Conservation (phyloP, 306 rosid species). For the Quercus aquifolioides region DNA sequence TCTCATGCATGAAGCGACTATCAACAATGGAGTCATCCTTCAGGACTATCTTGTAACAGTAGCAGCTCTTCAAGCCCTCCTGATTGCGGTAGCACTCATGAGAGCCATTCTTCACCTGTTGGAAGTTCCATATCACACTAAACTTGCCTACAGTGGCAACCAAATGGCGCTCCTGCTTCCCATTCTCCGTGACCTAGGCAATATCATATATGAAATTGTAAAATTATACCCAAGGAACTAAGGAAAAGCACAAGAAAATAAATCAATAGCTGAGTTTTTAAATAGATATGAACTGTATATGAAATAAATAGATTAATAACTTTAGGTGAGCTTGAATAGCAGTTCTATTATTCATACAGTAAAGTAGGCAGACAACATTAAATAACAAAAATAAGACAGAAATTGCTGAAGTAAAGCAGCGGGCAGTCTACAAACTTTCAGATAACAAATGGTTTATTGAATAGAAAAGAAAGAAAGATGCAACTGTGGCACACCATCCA, state of each 20-base stretch:
- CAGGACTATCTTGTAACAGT: conserved; percentile 91
- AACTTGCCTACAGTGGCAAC: conserved; percentile 98
- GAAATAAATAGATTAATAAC: not conserved
- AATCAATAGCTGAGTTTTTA: not conserved
- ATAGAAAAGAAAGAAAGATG: not conserved
- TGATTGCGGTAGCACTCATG: conserved; percentile 89
- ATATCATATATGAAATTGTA: conserved; percentile 2
- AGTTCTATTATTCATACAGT: not conserved
- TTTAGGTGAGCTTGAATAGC: not conserved
- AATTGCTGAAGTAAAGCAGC: not conserved
- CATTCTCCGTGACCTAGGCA: conserved; percentile 83
- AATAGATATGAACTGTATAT: not conserved
- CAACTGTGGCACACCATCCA: not conserved
- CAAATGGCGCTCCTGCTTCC: conserved; percentile 96
- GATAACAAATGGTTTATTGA: not conserved
- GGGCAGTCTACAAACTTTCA: not conserved
- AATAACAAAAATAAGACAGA: not conserved
- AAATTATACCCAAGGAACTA: conserved; percentile 8
- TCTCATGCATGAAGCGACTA: conserved; percentile 95
- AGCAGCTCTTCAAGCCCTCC: conserved; percentile 95
- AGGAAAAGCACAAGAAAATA: conserved; percentile 4
- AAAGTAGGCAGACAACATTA: not conserved
- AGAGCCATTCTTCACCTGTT: conserved; percentile 83
- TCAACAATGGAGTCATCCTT: conserved; percentile 97
- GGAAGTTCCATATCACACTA: conserved; percentile 98